phyloP scores from a whole-genome alignment of 169 alveolate genomes.

The Theileria sp. region DNA sequence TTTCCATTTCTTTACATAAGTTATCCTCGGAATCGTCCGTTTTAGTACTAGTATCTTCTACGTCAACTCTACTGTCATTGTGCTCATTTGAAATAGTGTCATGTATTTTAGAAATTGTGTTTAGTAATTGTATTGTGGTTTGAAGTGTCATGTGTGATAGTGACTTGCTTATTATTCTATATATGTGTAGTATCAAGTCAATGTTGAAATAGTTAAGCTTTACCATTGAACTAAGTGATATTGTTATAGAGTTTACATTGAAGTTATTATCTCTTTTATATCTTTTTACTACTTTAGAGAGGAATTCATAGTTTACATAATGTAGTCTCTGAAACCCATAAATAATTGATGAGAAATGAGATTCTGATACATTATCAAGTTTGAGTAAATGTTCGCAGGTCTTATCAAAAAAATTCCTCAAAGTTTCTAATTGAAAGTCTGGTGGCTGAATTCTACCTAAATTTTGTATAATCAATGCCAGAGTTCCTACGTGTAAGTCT shows the following conservation, averaged over 20 bases:
- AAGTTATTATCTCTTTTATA: conserved; percentile 39
- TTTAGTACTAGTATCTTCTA: neutral
- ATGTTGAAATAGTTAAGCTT: conserved; percentile 41
- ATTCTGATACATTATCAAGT: conserved; percentile 10
- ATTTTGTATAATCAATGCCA: conserved; percentile 43
- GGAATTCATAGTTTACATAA: conserved; percentile 39
- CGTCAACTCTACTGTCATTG: conserved; percentile 12
- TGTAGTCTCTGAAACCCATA: conserved; percentile 59
- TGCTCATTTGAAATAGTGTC: conserved; percentile 23
- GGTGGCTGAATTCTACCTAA: conserved; percentile 55
- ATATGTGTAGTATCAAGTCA: conserved; percentile 34
- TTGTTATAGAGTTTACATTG: conserved; percentile 51
- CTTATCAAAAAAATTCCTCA: conserved; percentile 15
- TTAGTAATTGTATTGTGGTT: conserved; percentile 44
- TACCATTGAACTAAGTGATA: conserved; percentile 46
- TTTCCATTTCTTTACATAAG: neutral
- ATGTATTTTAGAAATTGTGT: conserved; percentile 40
- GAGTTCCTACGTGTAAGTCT: conserved; percentile 22
- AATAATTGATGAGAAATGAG: conserved; percentile 43
- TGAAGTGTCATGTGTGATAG: conserved; percentile 37
- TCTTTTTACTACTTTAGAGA: conserved; percentile 30
- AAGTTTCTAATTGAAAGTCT: neutral
- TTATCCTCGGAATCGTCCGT: neutral
- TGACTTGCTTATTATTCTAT: conserved; percentile 22
- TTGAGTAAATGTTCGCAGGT: conserved; percentile 29